Base-by-base conservation (phyloP, 1,139 yeast genomes). In the Diutina ranongensis region DNA sequence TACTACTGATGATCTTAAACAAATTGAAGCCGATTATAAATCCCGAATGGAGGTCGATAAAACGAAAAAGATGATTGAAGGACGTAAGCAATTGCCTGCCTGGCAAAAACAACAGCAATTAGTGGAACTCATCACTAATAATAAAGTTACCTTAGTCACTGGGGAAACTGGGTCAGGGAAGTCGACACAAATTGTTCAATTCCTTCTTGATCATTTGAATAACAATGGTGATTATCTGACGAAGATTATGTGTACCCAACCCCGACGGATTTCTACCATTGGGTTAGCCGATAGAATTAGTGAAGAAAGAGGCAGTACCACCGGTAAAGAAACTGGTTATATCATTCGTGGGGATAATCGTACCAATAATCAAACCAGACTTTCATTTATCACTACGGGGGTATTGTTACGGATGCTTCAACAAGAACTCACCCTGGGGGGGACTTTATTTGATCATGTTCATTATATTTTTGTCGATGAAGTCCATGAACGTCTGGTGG, bases 121-220 rank as follows among this genome's bases (percentile, higher is more conserved):
- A 42, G 69, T 85, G 1, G 57, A 74, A 0, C 61, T 78, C 3
- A 76, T 92, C 4, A 67, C 71, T 35, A 52, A 67, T 0, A 76
- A 83, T 55, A 78, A 77, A 51, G 83, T 87, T 2, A 78, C 86
- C 2, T 64, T 92, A 36, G 75, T 92, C 34, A 92, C 97, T 1
- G 98, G 97, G 59, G 98, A 92, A 60, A 92, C 98, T 0, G 98
- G 98, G 54, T 87, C 96, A 0, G 97, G 97, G 52, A 88, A 88
- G 57, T 85, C 95, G 0, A 88, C 97, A 0, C 97, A 88, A 58
- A 79, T 87, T 13, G 96, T 87, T 2, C 98, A 92, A 60, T 92
- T 87, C 55, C 67, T 92, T 16, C 64, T 89, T 31, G 97, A 92
- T 58, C 68, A 79, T 41, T 57, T 83, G 50, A 63, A 68, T 45